Evolutionary conservation across 192 early-diverging fungal genomes (phyloP).

Genomic region (Coemansia sp.): DNA sequence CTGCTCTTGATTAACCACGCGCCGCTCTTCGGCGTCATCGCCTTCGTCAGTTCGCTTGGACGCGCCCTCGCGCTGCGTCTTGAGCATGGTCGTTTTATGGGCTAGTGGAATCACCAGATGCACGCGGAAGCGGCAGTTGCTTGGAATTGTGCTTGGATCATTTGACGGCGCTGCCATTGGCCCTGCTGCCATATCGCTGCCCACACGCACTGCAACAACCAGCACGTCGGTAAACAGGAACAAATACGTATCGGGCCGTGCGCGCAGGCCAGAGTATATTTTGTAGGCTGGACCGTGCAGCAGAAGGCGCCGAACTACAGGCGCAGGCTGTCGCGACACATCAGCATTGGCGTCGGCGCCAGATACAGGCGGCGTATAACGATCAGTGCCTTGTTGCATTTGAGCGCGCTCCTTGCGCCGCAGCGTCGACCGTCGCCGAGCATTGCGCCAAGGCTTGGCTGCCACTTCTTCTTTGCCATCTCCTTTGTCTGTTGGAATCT

Average conservation of each 20-base stretch:
- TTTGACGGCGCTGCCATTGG: conserved; percentile 36
- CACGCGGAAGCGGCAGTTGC: conserved; percentile 35
- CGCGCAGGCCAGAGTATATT: conserved; percentile 40
- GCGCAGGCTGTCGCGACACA: background rate
- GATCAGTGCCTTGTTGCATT: conserved; percentile 5
- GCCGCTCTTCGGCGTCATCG: conserved; percentile 45
- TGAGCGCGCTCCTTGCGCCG: conserved; percentile 25
- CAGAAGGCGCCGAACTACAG: conserved; percentile 29
- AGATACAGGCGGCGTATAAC: background rate
- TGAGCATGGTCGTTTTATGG: conserved; percentile 20
- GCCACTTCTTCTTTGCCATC: conserved; percentile 6
- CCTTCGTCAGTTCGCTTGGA: conserved; percentile 47
- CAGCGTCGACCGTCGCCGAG: conserved; percentile 42
- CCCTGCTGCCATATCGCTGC: background rate
- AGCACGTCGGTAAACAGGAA: conserved; percentile 53
- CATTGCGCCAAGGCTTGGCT: conserved; percentile 40
- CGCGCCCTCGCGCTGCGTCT: conserved; percentile 38
- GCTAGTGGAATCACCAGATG: conserved; percentile 47
- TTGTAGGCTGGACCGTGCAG: conserved; percentile 51
- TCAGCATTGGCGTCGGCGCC: background rate
- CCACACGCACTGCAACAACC: conserved; percentile 38
- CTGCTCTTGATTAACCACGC: conserved; percentile 46
- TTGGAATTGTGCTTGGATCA: conserved; percentile 22
- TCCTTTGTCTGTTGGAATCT: background rate
- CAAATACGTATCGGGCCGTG: conserved; percentile 50